Conservation (phyloP, 2,329 filamentous ascomycete species). For the Penicillium corylophilum region DNA sequence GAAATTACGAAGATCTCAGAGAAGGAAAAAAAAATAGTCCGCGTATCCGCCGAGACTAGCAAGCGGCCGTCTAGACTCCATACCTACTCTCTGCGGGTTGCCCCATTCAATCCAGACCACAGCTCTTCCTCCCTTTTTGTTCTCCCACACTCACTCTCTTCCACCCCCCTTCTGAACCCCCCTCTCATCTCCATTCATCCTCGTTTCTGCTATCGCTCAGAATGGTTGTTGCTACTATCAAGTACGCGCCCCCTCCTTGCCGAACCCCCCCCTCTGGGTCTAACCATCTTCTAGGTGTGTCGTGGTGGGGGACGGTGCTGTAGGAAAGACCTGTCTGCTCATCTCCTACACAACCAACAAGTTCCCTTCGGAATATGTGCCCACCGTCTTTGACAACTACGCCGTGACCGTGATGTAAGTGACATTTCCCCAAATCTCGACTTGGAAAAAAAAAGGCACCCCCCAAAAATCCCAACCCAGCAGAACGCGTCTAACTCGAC, state of each 20-base stretch:
- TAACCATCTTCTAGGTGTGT: constrained; percentile 69
- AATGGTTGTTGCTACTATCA: constrained; percentile 65
- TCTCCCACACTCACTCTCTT: constrained; percentile 25
- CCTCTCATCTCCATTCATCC: constrained; percentile 6
- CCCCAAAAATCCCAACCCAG: neutral
- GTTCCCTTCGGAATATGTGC: constrained; percentile 99
- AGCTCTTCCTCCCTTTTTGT: constrained; percentile 29
- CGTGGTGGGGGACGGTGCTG: constrained; percentile 97
- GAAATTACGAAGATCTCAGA: neutral
- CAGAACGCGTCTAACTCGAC: neutral
- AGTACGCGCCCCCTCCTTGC: constrained; percentile 47
- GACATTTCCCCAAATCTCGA: neutral
- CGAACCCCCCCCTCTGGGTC: constrained; percentile 14
- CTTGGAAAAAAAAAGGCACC: neutral
- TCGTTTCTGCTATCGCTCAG: constrained; percentile 22
- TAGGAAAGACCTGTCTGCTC: constrained; percentile 97
- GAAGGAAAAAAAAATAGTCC: neutral
- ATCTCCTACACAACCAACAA: constrained; percentile 99
- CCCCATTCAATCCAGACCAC: constrained; percentile 28
- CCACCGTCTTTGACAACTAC: constrained; percentile 99
- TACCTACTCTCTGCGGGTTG: constrained; percentile 19
- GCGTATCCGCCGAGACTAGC: constrained; percentile 7
- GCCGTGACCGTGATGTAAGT: constrained; percentile 99
- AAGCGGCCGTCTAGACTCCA: constrained; percentile 21
- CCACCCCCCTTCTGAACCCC: constrained; percentile 3